Evolutionary conservation across 208 protist genomes (phyloP).

Genomic region (Crithidia mellificae): DNA sequence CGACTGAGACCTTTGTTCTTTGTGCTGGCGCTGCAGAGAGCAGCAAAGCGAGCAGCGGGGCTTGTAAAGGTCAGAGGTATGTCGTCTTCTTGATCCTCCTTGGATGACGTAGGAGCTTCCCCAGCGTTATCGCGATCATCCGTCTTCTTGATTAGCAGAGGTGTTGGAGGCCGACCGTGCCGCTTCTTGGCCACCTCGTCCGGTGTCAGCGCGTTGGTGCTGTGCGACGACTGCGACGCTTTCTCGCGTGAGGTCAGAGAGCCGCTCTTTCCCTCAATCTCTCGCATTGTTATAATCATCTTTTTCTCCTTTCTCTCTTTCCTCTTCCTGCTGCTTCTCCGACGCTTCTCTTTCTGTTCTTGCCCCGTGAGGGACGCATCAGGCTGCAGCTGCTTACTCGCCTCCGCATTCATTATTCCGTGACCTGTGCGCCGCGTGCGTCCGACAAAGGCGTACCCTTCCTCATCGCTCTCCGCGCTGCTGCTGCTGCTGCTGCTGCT

Average conservation of each 20-base stretch:
- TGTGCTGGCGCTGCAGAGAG: not conserved
- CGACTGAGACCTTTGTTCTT: constrained; percentile 13
- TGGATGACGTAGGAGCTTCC: not conserved
- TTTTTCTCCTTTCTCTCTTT: not conserved
- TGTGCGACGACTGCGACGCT: constrained; percentile 21
- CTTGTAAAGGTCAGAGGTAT: constrained; percentile 12
- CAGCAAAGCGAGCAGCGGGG: constrained; percentile 9
- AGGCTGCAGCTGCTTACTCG: no score
- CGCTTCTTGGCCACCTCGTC: constrained; percentile 5
- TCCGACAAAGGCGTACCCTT: constrained; percentile 2
- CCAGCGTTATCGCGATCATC: not conserved
- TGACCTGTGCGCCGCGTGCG: not conserved
- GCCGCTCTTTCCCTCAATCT: constrained; percentile 9
- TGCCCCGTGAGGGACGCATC: no score
- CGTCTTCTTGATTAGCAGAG: not conserved
- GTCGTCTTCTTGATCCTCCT: not conserved
- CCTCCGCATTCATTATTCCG: not conserved
- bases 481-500: not conserved
- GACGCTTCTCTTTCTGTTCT: not conserved
- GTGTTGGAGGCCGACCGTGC: not conserved
- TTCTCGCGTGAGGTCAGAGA: not conserved
- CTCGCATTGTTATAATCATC: constrained; percentile 8
- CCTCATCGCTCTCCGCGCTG: not conserved
- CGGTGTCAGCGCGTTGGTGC: constrained; percentile 26
- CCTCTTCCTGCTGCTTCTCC: not conserved